Conservation (phyloP, 176 grass and related monocot genomes). For the Saccharum spontaneum region DNA sequence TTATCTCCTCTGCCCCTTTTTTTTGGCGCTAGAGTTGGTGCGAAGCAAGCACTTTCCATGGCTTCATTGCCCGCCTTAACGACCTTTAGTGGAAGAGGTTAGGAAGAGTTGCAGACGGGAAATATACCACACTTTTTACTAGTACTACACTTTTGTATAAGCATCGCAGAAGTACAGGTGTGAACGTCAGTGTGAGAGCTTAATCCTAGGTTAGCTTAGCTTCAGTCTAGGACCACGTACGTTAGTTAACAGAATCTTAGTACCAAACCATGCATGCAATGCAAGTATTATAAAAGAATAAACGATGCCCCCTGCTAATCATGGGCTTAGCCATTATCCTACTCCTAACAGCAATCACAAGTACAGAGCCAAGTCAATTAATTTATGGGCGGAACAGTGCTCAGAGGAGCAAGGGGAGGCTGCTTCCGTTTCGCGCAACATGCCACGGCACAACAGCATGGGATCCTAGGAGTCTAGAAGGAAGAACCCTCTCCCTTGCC, state of each 20-base stretch:
- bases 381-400: constrained; percentile 17
- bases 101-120: background rate
- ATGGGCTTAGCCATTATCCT: constrained; percentile 42
- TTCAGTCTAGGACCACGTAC: constrained; percentile 11
- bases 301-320: constrained; percentile 7
- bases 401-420: constrained; percentile 2
- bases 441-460: constrained; percentile 33
- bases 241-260: background rate
- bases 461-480: constrained; percentile 43
- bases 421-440: constrained; percentile 42
- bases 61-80: background rate
- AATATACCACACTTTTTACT: background rate
- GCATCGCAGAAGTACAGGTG: background rate
- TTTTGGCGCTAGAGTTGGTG: constrained; percentile 22
- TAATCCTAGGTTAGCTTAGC: background rate
- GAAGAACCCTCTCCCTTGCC: background rate
- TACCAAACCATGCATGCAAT: constrained; percentile 9
- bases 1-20: background rate
- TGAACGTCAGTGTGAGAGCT: background rate
- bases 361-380: constrained; percentile 42
- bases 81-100: constrained; percentile 3
- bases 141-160: background rate
- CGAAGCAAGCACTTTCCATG: constrained; percentile 17
- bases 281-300: background rate
- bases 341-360: constrained; percentile 25